Percentiles rank a stretch among this genome's conserved stretches.
Conservation (phyloP, 139 green algal genomes). For the Volvox reticuliferus region DNA sequence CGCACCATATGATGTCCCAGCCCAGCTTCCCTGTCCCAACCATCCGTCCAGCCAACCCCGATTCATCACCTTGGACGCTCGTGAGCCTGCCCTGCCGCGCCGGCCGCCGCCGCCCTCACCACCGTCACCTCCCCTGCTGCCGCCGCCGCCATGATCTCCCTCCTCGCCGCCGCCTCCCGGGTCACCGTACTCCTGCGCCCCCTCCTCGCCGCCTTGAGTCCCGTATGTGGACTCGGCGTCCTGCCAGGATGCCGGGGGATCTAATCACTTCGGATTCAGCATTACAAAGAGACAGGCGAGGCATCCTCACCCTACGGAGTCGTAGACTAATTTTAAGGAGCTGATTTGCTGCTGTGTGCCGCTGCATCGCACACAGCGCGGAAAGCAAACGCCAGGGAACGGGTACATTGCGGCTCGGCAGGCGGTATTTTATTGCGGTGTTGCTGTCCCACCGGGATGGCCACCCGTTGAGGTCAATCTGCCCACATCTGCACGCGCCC, state of each 20-base stretch:
- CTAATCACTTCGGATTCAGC: too few relatives aligned
- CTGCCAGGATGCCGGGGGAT: neutral
- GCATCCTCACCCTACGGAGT: too few relatives aligned
- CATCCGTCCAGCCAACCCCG: neutral
- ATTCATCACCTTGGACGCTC: neutral
- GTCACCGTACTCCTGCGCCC: constrained; percentile 12
- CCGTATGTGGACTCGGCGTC: neutral
- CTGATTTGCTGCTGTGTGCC: too few relatives aligned
- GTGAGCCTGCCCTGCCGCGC: neutral
- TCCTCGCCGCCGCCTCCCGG: neutral
- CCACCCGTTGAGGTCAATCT: too few relatives aligned
- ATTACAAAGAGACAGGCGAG: too few relatives aligned
- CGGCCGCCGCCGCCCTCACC: neutral
- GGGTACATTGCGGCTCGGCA: too few relatives aligned
- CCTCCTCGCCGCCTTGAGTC: neutral
- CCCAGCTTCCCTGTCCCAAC: neutral
- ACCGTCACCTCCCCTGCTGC: neutral
- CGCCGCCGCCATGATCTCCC: neutral
- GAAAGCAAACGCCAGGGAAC: too few relatives aligned
- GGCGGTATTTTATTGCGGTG: too few relatives aligned
- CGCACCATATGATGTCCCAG: neutral
- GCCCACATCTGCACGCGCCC: too few relatives aligned
- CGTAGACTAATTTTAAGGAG: too few relatives aligned
- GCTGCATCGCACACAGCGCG: too few relatives aligned
- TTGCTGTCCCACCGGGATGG: too few relatives aligned